A percentile compares a stretch with the other conserved stretches of the same genome.
These are phyloP conservation scores for Berkeleyomyces basicola DNA, from an alignment of 2,329 filamentous ascomycete species.

Conservation along the genomic window DNA sequence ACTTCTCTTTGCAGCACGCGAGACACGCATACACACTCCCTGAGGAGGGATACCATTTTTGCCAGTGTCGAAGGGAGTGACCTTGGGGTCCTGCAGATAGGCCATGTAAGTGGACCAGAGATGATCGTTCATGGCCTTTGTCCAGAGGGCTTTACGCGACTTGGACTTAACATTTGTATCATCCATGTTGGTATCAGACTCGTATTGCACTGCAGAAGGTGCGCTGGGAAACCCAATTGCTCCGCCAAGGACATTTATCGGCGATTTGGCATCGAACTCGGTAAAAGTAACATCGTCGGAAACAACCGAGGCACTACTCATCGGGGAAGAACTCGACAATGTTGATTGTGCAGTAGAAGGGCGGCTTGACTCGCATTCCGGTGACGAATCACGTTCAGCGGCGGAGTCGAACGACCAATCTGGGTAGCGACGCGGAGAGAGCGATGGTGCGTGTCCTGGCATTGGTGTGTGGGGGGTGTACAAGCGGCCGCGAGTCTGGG, in stretches of 20 bases:
- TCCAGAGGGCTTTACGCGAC: constrained; percentile 41
- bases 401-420: constrained; percentile 43
- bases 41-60: constrained; percentile 48
- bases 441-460: constrained; percentile 27
- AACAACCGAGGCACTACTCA: constrained; percentile 37
- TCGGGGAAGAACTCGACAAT: constrained; percentile 39
- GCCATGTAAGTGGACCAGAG: constrained; percentile 48
- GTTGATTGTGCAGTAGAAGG: constrained; percentile 44
- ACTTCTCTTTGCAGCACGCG: constrained; percentile 47
- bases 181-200: constrained; percentile 9
- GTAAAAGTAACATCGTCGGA: constrained; percentile 39
- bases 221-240: background rate
- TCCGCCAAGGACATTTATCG: background rate
- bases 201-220: background rate
- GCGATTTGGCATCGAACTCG: constrained; percentile 28
- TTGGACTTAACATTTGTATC: constrained; percentile 16
- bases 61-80: constrained; percentile 47
- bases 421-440: constrained; percentile 33
- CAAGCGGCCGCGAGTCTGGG: constrained; percentile 4
- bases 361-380: constrained; percentile 41
- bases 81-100: constrained; percentile 49
- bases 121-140: constrained; percentile 46
- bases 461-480: constrained; percentile 39
- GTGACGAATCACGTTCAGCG: constrained; percentile 40
- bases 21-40: constrained; percentile 47